A percentile compares a stretch with the other conserved stretches of the same genome.
Evolutionary conservation across 257 asterid species (phyloP).

Genomic region (Rehmannia glutinosa): DNA sequence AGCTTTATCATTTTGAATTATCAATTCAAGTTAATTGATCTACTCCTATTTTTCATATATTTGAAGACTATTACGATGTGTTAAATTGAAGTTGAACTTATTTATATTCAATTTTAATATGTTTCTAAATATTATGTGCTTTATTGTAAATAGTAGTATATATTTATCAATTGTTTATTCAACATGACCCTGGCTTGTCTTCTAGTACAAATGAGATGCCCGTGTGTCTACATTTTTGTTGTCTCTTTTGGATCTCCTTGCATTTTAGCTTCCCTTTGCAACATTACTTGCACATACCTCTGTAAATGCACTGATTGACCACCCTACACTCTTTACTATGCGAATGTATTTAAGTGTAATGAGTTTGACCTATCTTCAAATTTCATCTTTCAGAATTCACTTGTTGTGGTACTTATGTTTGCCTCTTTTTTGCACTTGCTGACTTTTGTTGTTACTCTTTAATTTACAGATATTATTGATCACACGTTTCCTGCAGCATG

Average conservation of each 20-base stretch:
- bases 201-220: neutral
- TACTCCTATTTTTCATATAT: too few relatives aligned
- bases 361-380: neutral
- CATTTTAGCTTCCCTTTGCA: neutral
- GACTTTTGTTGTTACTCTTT: conserved; percentile 19
- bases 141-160: neutral
- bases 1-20: too few relatives aligned
- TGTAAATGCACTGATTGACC: neutral
- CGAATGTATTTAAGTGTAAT: neutral
- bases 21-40: too few relatives aligned
- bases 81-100: too few relatives aligned
- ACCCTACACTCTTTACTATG: neutral
- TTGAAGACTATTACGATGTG: too few relatives aligned
- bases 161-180: neutral
- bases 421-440: conserved; percentile 20
- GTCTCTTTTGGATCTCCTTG: conserved; percentile 8
- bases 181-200: neutral
- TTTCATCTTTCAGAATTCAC: conserved; percentile 2
- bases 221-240: neutral
- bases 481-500: conserved; percentile 96
- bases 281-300: neutral
- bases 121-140: too few relatives aligned
- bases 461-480: conserved; percentile 68
- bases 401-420: conserved; percentile 15
- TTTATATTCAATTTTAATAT: too few relatives aligned